These are phyloP conservation scores for Pharus latifolius DNA, from an alignment of 176 grass and related monocot genomes.

Conservation along the genomic window DNA sequence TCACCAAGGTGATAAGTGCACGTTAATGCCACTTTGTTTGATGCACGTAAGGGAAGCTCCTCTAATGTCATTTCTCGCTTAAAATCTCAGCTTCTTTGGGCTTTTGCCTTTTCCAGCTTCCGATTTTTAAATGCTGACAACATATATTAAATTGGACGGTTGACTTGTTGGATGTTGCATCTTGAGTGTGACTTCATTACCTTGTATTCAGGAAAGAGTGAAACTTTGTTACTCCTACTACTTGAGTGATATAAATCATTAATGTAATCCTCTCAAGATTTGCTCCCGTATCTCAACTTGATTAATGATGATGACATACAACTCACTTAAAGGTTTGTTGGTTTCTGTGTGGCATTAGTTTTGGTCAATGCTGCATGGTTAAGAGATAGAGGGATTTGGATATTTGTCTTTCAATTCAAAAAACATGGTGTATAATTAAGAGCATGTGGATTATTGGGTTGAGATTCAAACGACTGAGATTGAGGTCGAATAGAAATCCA, in stretches of 20 bases:
- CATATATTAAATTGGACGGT: slow-evolving; percentile 53
- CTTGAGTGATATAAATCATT: slow-evolving; percentile 7
- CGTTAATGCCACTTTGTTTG: slow-evolving; percentile 64
- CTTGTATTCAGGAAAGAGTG: slow-evolving; percentile 15
- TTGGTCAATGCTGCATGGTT: slow-evolving; percentile 37
- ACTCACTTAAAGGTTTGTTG: slow-evolving; percentile 55
- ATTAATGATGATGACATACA: slow-evolving; percentile 44
- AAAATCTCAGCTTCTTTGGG: slow-evolving; percentile 25
- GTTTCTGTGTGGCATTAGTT: slow-evolving; percentile 44
- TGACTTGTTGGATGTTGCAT: slow-evolving; percentile 46
- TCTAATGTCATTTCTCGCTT: slow-evolving; percentile 26
- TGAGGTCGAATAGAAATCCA: too few species aligned
- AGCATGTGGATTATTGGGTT: too few species aligned
- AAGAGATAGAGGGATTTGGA: too few species aligned
- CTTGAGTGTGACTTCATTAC: not conserved
- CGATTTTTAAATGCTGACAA: slow-evolving; percentile 50
- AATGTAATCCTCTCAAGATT: slow-evolving; percentile 41
- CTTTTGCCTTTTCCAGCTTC: slow-evolving; percentile 40
- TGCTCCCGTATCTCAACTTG: slow-evolving; percentile 35
- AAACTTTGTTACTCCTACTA: slow-evolving; percentile 20
- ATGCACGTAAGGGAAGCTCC: slow-evolving; percentile 40
- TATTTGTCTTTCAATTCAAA: too few species aligned
- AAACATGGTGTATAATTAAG: too few species aligned
- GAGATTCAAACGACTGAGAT: too few species aligned
- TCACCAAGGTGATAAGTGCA: slow-evolving; percentile 45